phyloP scores from a whole-genome alignment of 139 green algal species.

The Auxenochlorella pyrenoidosa region DNA sequence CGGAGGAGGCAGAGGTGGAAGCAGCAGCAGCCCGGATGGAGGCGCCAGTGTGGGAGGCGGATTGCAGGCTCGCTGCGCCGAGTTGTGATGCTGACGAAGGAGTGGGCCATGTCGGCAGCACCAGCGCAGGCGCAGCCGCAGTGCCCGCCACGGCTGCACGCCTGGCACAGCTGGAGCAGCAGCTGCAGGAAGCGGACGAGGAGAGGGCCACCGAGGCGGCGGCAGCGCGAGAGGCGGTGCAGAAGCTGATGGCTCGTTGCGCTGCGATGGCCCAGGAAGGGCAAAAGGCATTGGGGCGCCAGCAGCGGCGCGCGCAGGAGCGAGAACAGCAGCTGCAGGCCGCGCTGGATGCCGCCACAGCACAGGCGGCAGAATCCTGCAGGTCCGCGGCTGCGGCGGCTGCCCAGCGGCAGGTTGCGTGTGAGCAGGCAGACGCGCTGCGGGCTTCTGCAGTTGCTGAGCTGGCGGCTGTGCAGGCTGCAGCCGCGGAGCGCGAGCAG shows the following conservation, averaged over 20 bases:
- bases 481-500: not conserved
- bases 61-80: not conserved
- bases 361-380: not conserved
- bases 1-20: not conserved
- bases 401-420: too few species aligned
- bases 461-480: not conserved
- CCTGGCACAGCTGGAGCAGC: not conserved
- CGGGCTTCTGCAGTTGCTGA: not conserved
- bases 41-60: too few species aligned
- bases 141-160: not conserved
- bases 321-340: not conserved
- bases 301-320: not conserved
- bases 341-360: not conserved
- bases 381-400: too few species aligned
- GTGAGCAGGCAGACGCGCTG: not conserved
- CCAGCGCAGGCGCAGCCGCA: not conserved
- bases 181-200: not conserved
- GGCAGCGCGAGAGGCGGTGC: not conserved
- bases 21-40: too few species aligned
- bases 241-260: not conserved
- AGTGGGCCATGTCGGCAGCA: too few species aligned
- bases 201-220: not conserved
- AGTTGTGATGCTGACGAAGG: too few species aligned
- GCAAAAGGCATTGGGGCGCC: not conserved
- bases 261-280: not conserved